These are phyloP conservation scores for Haberlea rhodopensis DNA, from an alignment of 257 asterid species.

Conservation along the genomic window DNA sequence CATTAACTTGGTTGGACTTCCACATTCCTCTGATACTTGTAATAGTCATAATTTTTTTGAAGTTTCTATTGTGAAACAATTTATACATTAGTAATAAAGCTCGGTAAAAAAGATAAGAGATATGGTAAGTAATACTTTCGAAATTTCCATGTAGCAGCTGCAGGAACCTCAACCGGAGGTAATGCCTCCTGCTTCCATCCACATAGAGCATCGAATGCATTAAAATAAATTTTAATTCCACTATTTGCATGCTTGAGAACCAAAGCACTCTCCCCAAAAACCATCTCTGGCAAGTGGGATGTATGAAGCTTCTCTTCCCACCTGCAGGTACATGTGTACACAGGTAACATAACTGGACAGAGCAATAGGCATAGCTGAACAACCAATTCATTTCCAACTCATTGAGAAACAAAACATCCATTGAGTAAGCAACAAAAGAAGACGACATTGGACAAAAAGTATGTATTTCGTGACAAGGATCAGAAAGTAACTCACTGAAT, in stretches of 20 bases:
- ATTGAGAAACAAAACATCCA: constrained; percentile 3
- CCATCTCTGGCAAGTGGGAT: constrained; percentile 92
- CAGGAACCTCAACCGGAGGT: constrained; percentile 99
- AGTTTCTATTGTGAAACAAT: not conserved
- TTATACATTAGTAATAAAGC: not conserved
- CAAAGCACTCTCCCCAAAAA: constrained; percentile 86
- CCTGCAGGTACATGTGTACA: constrained; percentile 42
- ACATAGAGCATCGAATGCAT: constrained; percentile 86
- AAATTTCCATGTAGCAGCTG: constrained; percentile 93
- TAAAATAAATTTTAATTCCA: constrained; percentile 64
- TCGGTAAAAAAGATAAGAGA: constrained; percentile 5
- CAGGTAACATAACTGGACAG: constrained; percentile 7
- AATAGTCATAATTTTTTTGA: not conserved
- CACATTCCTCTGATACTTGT: not conserved
- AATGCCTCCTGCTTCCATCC: constrained; percentile 89
- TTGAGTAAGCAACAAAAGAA: constrained; percentile 3
- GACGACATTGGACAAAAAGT: not conserved
- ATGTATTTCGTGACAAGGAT: not conserved
- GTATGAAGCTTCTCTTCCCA: constrained; percentile 94
- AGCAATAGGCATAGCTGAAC: constrained; percentile 14
- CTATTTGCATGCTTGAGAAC: constrained; percentile 65
- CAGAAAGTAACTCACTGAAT: constrained; percentile 1
- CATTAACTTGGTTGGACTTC: not conserved
- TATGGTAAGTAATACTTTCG: constrained; percentile 49
- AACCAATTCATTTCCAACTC: not conserved